Conservation (phyloP, 2,329 filamentous ascomycete species). For the Aspergillus intermedius region DNA sequence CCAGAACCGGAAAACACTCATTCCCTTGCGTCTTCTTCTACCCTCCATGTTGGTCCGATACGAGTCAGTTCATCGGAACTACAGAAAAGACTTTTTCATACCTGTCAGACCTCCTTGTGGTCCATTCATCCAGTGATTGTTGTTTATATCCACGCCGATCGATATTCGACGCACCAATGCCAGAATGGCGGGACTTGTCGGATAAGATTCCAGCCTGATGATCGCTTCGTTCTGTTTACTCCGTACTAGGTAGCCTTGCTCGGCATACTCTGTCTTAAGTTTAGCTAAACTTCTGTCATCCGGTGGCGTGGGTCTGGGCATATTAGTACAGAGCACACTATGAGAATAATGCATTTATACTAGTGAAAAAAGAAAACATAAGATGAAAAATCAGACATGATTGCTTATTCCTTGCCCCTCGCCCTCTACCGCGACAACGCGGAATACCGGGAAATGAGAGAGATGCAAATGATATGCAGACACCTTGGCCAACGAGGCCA, state of each 20-base stretch:
- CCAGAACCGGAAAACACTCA: neutral
- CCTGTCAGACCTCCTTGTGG: neutral
- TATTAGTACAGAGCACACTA: neutral
- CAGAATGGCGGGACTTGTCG: neutral
- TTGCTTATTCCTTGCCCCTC: no score
- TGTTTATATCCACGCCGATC: neutral
- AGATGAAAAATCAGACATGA: no score
- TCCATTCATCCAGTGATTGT: neutral
- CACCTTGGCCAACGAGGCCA: no score
- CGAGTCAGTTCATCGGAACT: neutral
- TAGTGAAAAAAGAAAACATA: neutral
- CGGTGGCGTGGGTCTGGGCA: neutral
- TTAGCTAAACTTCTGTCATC: neutral
- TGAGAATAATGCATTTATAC: neutral
- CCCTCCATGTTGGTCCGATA: neutral
- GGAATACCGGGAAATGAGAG: no score
- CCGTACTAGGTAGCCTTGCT: neutral
- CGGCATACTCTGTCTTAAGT: neutral
- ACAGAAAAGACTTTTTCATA: neutral
- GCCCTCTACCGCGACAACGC: no score
- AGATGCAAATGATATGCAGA: no score
- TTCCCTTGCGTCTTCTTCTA: neutral
- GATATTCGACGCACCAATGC: neutral
- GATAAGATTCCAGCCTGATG: neutral
- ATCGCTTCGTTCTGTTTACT: neutral